Base-by-base conservation (phyloP, 768 basidiomycete genomes). In the Amyloporia xantha region DNA sequence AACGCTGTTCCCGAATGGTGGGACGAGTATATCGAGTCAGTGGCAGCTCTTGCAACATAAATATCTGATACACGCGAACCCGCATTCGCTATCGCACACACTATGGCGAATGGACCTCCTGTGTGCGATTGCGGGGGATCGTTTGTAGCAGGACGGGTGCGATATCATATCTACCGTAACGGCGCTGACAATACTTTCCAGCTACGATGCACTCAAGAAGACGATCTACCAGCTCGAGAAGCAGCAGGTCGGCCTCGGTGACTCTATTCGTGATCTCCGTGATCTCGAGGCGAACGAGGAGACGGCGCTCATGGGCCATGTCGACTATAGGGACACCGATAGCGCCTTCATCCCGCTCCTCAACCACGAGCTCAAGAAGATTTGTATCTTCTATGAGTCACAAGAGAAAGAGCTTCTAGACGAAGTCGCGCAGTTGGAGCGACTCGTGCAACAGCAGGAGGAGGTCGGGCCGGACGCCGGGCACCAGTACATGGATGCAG, bases 1-100 rank as follows among this genome's bases (percentile, higher is more conserved):
- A 94, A 94, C 57, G 87, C 90, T 2, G 86, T 92, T 21, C 73
- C 90, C 0, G 91, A 94, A 44, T 93, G 91, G 91, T 88, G 86
- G 84, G 87, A 91, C 53, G 84, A 91, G 43, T 94, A 94, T 62
- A 89, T 94, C 39, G 79, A 85, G 82, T 91, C 58, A 53, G 86
- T 77, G 13, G 30, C 30, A 7, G 15, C 9, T 33, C 30, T 7
- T 33, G 9, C 30, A n/a, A n/a, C n/a, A n/a, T n/a, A n/a, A n/a
- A n/a, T n/a, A n/a, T n/a, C n/a, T n/a, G n/a, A n/a, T n/a, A n/a
- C n/a, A n/a, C n/a, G n/a, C n/a, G n/a, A n/a, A n/a, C n/a, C n/a
- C n/a, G n/a, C n/a, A n/a, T n/a, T n/a, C n/a, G n/a, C n/a, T n/a
- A n/a, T n/a, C n/a, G n/a, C n/a, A n/a, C n/a, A n/a, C n/a, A n/a